phyloP scores from a whole-genome alignment of 2,329 filamentous ascomycete genomes.

The Colletotrichum agaves region DNA sequence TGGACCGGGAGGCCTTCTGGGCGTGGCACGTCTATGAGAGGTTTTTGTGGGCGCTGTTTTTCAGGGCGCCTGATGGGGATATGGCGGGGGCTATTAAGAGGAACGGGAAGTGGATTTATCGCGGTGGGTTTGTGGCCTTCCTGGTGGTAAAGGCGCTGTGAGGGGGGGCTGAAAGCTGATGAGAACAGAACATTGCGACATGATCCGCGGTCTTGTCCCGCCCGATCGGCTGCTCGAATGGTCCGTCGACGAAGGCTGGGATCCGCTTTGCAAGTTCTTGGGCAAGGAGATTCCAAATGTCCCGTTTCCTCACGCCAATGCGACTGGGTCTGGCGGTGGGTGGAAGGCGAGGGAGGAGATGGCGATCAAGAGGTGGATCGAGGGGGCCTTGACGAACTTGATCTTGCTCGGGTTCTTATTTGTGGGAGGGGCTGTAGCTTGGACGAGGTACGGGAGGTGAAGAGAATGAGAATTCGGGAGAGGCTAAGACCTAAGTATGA shows the following conservation, averaged over 20 bases:
- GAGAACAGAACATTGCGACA: conserved; percentile 44
- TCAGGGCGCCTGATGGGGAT: conserved; percentile 44
- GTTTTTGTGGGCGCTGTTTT: conserved; percentile 45
- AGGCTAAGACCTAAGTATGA: background rate
- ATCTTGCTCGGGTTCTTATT: conserved; percentile 12
- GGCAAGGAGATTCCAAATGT: conserved; percentile 47
- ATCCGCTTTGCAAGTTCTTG: conserved; percentile 53
- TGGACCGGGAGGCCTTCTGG: conserved; percentile 47
- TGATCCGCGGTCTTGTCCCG: conserved; percentile 47
- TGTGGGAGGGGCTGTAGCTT: conserved; percentile 2
- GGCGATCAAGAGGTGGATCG: conserved; percentile 34
- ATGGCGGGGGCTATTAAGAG: conserved; percentile 41
- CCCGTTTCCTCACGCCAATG: conserved; percentile 50
- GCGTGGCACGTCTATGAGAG: conserved; percentile 45
- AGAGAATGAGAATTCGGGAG: too few relatives aligned
- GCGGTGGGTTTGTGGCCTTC: conserved; percentile 13
- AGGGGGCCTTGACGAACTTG: conserved; percentile 31
- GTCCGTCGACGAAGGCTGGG: conserved; percentile 52
- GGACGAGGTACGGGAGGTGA: conserved; percentile 14
- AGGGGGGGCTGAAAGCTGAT: background rate
- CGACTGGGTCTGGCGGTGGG: background rate
- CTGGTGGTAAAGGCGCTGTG: too few relatives aligned
- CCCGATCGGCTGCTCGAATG: conserved; percentile 47
- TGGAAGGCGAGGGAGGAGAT: conserved; percentile 34
- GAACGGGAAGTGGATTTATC: conserved; percentile 45